Evolutionary conservation across 805 yeast species (phyloP), one percentile per base, ranked within the genome.

Genomic region (Tetrapisispora nanseiensis): DNA sequence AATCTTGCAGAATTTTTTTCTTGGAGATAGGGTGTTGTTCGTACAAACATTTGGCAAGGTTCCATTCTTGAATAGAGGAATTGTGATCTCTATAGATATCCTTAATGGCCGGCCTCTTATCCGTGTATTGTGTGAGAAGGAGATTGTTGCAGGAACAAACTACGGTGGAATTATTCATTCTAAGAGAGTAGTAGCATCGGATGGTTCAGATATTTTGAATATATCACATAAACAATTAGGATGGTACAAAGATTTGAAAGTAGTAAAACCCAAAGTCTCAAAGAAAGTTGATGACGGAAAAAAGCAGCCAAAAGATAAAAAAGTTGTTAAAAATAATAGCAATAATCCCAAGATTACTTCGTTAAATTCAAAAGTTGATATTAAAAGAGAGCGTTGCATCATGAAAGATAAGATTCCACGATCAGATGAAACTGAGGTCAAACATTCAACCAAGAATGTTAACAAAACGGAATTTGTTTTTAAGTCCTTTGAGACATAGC

Each of bases 21-120:
- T 92, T 18, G 98, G 98, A 52, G 97, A 92, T 56, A 75, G 98
- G 45, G 85, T 92, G 23, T 74, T 83, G 18, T 87, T 84, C 51
- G 82, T 86, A 18, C 81, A 82, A 51, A 84, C 80, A 51, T 78
- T 83, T 21, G 97, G 97, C 37, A 86, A 85, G 55, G 95, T 89
- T 11, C 95, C 96, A 23, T 64, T 80, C 43, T 86, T 81, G 56
- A 72, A 84, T 22, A 82, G 82, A 55, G 98, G 98, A 58, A 87
- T 96, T 0, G 95, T 90, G 41, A 81, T 85, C 37, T 80, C 82
- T 6, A 85, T 84, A 33, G 70, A 75, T 31, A 75, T 78, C 50
- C 70, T 76, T 27, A 75, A 76, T 10, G 54, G 65, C 13, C 63
- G 57, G 39, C 61, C 72, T 12, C 73, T 79, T 0, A 67, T 90